Percentiles rank a stretch among this genome's conserved stretches.
Conservation (phyloP, 768 basidiomycete species). For the Pleurotus tuoliensis region DNA sequence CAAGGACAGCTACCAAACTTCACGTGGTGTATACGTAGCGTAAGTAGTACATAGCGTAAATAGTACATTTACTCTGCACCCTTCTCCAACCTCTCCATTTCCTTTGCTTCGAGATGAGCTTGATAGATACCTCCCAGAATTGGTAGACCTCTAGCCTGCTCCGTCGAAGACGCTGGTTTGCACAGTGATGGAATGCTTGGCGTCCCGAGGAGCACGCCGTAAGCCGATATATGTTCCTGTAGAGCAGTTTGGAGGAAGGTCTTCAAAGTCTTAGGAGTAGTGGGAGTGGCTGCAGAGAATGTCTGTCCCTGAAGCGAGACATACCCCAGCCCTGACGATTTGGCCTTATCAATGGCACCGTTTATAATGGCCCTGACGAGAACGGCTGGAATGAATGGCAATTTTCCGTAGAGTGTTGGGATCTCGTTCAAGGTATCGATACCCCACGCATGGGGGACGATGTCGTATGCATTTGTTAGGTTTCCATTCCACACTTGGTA, state of each 20-base stretch:
- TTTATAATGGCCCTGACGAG: no score
- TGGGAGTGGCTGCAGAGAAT: background rate
- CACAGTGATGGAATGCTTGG: background rate
- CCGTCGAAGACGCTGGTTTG: background rate
- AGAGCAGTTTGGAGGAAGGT: background rate
- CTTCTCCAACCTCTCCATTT: background rate
- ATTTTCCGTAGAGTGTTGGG: background rate
- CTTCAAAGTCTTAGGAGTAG: background rate
- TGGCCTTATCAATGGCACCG: background rate
- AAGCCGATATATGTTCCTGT: background rate
- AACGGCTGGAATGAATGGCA: background rate
- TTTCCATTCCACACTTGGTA: conserved; percentile 5
- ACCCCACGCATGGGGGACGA: conserved; percentile 7
- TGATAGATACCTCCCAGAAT: background rate
- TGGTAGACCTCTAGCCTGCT: background rate
- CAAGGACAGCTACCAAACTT: background rate
- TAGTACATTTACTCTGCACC: background rate
- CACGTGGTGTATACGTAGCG: background rate
- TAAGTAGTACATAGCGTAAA: background rate
- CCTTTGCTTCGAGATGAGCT: background rate
- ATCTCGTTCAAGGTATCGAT: background rate
- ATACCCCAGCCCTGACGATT: background rate
- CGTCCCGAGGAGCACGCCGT: background rate
- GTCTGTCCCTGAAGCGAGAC: background rate
- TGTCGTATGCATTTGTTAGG: background rate